Conservation (phyloP, 306 rosid species). For the Hippophae tibetana region DNA sequence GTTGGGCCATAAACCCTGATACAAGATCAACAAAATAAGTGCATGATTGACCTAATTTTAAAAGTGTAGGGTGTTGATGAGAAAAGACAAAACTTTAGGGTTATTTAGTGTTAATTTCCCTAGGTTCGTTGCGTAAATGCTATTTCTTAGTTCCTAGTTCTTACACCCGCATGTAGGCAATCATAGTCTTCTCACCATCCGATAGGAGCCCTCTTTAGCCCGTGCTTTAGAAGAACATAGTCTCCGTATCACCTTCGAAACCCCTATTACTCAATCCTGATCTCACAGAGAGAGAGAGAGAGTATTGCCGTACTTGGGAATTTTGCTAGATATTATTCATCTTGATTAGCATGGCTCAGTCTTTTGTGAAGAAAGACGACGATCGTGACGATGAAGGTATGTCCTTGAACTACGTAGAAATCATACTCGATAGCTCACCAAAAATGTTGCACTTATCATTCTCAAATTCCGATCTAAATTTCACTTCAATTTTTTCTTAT, state of each 20-base stretch:
- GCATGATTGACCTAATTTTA: too few relatives aligned
- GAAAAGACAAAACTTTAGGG: too few relatives aligned
- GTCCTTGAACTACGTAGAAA: conserved; percentile 2
- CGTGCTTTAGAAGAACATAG: background rate
- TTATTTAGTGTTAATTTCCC: too few relatives aligned
- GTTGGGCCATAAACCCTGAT: too few relatives aligned
- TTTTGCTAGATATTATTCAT: conserved; percentile 8
- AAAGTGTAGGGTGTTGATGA: too few relatives aligned
- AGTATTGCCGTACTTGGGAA: background rate
- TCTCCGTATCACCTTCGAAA: conserved; percentile 1
- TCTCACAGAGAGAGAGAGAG: conserved; percentile 7
- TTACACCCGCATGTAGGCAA: too few relatives aligned
- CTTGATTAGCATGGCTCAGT: conserved; percentile 73
- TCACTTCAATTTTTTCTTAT: conserved; percentile 3
- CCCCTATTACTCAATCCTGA: conserved; percentile 7
- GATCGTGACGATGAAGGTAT: conserved; percentile 98
- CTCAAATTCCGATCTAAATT: conserved; percentile 23
- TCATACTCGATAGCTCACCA: background rate
- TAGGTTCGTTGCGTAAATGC: too few relatives aligned
- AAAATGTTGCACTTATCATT: conserved; percentile 3
- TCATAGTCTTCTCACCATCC: background rate
- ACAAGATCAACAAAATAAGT: too few relatives aligned
- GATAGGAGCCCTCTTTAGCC: conserved; percentile 2
- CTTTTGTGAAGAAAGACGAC: conserved; percentile 94
- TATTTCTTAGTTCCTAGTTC: too few relatives aligned